These are phyloP conservation scores for Quillaja saponaria DNA, from an alignment of 306 rosid species.

Conservation along the genomic window DNA sequence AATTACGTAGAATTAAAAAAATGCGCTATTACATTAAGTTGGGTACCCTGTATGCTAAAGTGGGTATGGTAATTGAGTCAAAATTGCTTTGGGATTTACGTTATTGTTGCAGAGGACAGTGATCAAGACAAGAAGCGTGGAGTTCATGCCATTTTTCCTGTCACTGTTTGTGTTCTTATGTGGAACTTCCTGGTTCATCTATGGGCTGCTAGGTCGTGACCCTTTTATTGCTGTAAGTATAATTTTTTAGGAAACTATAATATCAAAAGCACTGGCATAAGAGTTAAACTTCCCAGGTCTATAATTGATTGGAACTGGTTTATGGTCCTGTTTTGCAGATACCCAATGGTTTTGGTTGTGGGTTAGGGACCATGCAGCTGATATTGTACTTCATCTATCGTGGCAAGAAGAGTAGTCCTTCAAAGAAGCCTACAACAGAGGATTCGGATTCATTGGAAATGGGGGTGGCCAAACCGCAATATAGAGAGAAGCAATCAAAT, in stretches of 20 bases:
- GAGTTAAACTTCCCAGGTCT: neutral
- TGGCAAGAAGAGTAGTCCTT: conserved; percentile 20
- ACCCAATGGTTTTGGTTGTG: conserved; percentile 78
- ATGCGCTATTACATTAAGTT: neutral
- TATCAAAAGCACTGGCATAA: neutral
- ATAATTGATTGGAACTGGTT: neutral
- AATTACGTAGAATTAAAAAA: neutral
- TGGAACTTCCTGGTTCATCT: conserved; percentile 87
- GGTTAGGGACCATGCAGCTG: conserved; percentile 62
- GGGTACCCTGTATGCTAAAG: neutral
- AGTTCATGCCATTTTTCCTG: conserved; percentile 90
- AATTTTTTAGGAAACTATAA: neutral
- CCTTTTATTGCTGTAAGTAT: conserved; percentile 71
- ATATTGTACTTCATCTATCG: conserved; percentile 73
- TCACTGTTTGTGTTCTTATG: conserved; percentile 83
- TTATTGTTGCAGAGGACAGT: conserved; percentile 67
- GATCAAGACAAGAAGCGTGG: conserved; percentile 75
- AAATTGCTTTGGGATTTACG: neutral
- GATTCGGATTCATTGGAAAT: conserved; percentile 46
- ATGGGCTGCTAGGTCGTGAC: conserved; percentile 79
- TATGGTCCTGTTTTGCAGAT: conserved; percentile 40
- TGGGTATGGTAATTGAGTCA: neutral
- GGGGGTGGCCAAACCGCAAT: conserved; percentile 50
- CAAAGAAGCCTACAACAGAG: conserved; percentile 34
- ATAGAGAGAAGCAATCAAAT: conserved; percentile 34